Conservation (phyloP, 345 rosid genomes). For the Eucalyptus globulus region DNA sequence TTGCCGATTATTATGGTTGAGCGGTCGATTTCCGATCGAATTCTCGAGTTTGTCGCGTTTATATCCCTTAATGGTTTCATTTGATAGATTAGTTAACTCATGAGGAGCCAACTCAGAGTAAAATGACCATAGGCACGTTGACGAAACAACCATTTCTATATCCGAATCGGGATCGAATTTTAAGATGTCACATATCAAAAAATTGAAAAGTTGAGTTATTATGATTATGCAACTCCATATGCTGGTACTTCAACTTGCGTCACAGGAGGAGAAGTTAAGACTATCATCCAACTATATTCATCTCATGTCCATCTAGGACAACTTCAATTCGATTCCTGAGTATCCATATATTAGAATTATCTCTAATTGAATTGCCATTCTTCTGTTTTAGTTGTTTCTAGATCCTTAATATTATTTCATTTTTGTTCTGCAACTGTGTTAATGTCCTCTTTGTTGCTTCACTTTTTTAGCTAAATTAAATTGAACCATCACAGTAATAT, state of each 20-base stretch:
- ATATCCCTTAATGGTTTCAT: no score
- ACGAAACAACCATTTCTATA: no score
- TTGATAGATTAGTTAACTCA: accelerated
- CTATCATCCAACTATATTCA: background rate
- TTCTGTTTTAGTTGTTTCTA: background rate
- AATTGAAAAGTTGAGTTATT: background rate
- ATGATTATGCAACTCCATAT: background rate
- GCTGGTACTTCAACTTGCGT: background rate
- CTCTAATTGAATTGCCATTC: background rate
- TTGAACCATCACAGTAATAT: background rate
- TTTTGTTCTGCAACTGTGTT: background rate
- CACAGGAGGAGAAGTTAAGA: background rate
- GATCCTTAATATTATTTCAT: background rate
- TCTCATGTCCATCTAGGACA: background rate
- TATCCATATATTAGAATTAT: background rate
- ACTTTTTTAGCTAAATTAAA: background rate
- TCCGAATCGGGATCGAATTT: accelerated
- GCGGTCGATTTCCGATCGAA: accelerated
- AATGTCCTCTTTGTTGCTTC: background rate
- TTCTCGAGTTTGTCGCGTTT: accelerated
- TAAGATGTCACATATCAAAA: no score
- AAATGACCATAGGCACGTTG: accelerated
- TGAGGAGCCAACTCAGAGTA: accelerated
- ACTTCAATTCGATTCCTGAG: background rate
- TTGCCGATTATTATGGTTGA: no score